Conservation (phyloP, 1,284 basidiomycete species). For the Inonotus obliquus region DNA sequence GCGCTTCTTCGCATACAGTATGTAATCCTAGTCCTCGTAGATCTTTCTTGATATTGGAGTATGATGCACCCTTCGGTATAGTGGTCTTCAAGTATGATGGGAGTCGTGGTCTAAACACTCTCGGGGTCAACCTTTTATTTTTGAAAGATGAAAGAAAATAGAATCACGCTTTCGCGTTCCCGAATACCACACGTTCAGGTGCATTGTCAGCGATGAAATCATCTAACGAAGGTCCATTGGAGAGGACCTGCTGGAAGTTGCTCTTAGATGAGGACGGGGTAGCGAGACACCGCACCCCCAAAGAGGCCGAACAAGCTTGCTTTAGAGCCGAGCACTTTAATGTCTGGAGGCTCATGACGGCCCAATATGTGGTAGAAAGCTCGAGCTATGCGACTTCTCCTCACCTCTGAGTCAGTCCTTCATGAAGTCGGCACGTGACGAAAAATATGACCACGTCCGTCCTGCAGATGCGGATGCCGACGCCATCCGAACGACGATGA, state of each 20-base stretch:
- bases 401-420: too few relatives aligned
- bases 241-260: slow-evolving; percentile 55
- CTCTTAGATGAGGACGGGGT: slow-evolving; percentile 34
- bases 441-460: background rate
- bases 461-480: background rate
- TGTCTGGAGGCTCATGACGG: slow-evolving; percentile 18
- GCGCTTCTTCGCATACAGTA: slow-evolving; percentile 98
- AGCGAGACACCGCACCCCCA: slow-evolving; percentile 44
- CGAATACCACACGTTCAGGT: slow-evolving; percentile 66
- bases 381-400: background rate
- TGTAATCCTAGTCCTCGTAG: slow-evolving; percentile 87
- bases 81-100: slow-evolving; percentile 92
- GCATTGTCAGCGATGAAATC: slow-evolving; percentile 76
- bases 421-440: background rate
- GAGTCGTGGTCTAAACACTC: slow-evolving; percentile 71
- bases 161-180: slow-evolving; percentile 71
- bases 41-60: slow-evolving; percentile 92
- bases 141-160: background rate
- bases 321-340: slow-evolving; percentile 20
- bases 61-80: slow-evolving; percentile 87
- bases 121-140: too few relatives aligned
- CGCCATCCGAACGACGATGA: slow-evolving; percentile 44
- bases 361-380: background rate
- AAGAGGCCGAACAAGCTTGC: slow-evolving; percentile 17
- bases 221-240: slow-evolving; percentile 73